Base-by-base conservation (phyloP, 2,329 filamentous ascomycete species). In the Fusarium pilosicola region DNA sequence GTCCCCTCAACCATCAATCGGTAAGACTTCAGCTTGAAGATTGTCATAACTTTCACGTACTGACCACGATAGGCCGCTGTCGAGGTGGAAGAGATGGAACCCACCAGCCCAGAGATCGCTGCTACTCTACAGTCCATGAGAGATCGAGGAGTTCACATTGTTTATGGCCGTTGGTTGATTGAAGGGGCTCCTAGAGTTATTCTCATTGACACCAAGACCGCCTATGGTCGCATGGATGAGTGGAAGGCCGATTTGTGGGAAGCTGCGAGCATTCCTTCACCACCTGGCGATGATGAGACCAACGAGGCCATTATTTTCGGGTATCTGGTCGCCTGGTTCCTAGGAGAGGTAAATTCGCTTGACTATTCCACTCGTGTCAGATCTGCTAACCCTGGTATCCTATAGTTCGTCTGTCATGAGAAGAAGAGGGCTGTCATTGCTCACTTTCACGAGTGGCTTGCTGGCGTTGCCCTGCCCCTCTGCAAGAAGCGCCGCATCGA, bases 191-290 rank as follows among this genome's bases (percentile, higher is more conserved):
- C 96, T 4, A 88, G 96, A 71, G 96, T 99, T 42, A 87, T 99
- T 48, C 90, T 99, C 72, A 96, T 99, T 81, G 95, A 99, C 81
- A 98, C 95, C 48, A 93, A 95, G 81, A 97, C 95, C 28, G 96
- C 94, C 38, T 98, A 98, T 84, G 87, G 90, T 78, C 97, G 93
- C 84, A 84, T 98, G 80, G 90, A 98, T 79, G 96, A 99, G 85
- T 99, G 96, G 96, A 98, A 98, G 85, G 89, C 92, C 42, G 96
- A 99, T 83, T 86, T 99, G 68, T 99, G 96, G 96, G 94, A 95
- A 77, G 90, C 91, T 15, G 93, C 96, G 32, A 93, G 94, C 74
- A 98, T 99, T 78, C 96, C 96, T n/a, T 94, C 95, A 20, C 96
- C 96, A 17, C 92, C 94, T 13, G 91, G 91, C 73, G 96, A 99